Evolutionary conservation across 768 basidiomycete genomes (phyloP).

Genomic region (Calocera cornea): DNA sequence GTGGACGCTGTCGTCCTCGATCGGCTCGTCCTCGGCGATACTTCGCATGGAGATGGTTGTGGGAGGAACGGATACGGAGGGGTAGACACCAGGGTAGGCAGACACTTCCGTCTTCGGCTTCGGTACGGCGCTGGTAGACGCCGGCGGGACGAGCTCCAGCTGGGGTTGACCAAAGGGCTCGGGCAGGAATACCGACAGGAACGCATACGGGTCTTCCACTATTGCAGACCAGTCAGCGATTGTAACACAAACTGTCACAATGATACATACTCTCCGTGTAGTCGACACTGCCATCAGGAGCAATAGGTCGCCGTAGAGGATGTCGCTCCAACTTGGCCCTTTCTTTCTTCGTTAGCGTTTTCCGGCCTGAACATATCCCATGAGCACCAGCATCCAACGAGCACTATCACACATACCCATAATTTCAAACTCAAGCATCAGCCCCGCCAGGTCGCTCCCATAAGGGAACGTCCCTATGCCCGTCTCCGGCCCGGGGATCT

Average conservation of each 20-base stretch:
- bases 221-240: neutral
- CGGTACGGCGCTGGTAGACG: neutral
- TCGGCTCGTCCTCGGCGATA: neutral
- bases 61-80: neutral
- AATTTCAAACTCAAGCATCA: constrained; percentile 59
- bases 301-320: constrained; percentile 42
- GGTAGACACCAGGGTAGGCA: neutral
- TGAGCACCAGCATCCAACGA: neutral
- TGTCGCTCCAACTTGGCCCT: constrained; percentile 61
- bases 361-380: constrained; percentile 14
- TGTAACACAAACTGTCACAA: no score
- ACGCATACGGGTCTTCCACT: constrained; percentile 11
- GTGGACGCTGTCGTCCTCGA: neutral
- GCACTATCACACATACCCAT: constrained; percentile 36
- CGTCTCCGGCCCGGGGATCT: constrained; percentile 62
- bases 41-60: neutral
- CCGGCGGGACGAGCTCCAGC: neutral
- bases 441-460: constrained; percentile 54
- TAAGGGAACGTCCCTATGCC: constrained; percentile 61
- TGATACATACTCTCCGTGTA: constrained; percentile 8
- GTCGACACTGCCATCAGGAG: constrained; percentile 67
- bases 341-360: constrained; percentile 71
- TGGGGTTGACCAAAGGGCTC: neutral
- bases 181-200: constrained; percentile 9
- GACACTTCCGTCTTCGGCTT: neutral